Conservation (phyloP, 2,329 filamentous ascomycete species). For the Fusarium nelsonii region DNA sequence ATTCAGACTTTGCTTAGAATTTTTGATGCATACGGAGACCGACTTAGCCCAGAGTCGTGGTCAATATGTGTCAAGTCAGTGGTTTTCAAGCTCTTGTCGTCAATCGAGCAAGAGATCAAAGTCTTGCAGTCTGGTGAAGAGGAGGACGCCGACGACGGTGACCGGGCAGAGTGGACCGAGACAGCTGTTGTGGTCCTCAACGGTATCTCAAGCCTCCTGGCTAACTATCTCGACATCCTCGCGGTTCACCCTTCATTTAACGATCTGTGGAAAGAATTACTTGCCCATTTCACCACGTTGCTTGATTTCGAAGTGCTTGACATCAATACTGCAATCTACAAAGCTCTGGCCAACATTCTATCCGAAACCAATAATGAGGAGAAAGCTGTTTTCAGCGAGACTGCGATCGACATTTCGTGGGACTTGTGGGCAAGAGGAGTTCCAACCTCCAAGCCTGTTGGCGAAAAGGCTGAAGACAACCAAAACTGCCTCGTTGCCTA, state of each 20-base stretch:
- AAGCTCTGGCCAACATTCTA: constrained; percentile 74
- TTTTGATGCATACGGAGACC: constrained; percentile 89
- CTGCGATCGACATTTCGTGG: constrained; percentile 74
- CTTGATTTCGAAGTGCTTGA: constrained; percentile 74
- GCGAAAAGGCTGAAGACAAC: constrained; percentile 68
- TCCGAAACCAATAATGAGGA: constrained; percentile 61
- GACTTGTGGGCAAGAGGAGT: constrained; percentile 75
- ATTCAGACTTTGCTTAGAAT: constrained; percentile 93
- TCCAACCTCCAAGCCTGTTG: constrained; percentile 59
- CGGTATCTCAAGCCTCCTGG: constrained; percentile 78
- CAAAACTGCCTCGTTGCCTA: constrained; percentile 90
- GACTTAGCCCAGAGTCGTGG: constrained; percentile 83
- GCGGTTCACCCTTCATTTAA: constrained; percentile 75
- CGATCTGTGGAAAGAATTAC: constrained; percentile 79
- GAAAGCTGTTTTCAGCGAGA: constrained; percentile 60
- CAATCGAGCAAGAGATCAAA: constrained; percentile 71
- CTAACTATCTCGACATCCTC: constrained; percentile 81
- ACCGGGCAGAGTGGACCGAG: constrained; percentile 74
- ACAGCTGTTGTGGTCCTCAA: constrained; percentile 80
- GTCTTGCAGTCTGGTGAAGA: constrained; percentile 54
- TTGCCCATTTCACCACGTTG: constrained; percentile 75
- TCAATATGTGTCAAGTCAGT: constrained; percentile 84
- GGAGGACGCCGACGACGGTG: constrained; percentile 57
- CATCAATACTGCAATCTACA: constrained; percentile 78
- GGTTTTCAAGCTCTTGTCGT: constrained; percentile 80